Evolutionary conservation across 345 rosid species (phyloP).

Genomic region (Nasturtium officinale): DNA sequence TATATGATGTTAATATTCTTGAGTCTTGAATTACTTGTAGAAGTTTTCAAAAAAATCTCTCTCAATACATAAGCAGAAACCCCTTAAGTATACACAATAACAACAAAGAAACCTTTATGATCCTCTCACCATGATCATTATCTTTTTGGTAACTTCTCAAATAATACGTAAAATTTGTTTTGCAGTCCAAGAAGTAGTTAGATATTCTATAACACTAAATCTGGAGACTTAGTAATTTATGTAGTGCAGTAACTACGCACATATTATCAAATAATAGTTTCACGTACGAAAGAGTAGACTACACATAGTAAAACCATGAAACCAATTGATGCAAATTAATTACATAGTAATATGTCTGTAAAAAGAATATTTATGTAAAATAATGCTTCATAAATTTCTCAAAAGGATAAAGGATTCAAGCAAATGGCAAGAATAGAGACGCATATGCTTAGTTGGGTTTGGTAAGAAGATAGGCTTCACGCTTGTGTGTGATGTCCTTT

Average conservation of each 20-base stretch:
- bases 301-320: background rate
- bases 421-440: conserved; percentile 11
- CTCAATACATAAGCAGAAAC: background rate
- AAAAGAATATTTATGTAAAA: conserved; percentile 1
- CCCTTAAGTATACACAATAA: too few species aligned
- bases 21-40: too few species aligned
- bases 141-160: background rate
- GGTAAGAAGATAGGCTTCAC: conserved; percentile 3
- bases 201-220: background rate
- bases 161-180: background rate
- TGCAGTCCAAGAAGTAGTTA: background rate
- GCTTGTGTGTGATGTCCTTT: conserved; percentile 17
- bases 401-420: background rate
- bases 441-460: conserved; percentile 31
- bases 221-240: background rate
- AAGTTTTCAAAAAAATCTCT: too few species aligned
- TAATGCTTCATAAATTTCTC: background rate
- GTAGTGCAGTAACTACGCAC: background rate
- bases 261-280: background rate
- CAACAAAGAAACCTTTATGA: too few species aligned
- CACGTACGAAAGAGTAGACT: background rate
- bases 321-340: background rate
- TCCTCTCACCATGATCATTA: background rate
- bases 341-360: background rate
- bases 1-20: too few species aligned